Evolutionary conservation across 495 filamentous ascomycete species (phyloP), one percentile per base, ranked within the genome.

Genomic region (Daldinia loculata): DNA sequence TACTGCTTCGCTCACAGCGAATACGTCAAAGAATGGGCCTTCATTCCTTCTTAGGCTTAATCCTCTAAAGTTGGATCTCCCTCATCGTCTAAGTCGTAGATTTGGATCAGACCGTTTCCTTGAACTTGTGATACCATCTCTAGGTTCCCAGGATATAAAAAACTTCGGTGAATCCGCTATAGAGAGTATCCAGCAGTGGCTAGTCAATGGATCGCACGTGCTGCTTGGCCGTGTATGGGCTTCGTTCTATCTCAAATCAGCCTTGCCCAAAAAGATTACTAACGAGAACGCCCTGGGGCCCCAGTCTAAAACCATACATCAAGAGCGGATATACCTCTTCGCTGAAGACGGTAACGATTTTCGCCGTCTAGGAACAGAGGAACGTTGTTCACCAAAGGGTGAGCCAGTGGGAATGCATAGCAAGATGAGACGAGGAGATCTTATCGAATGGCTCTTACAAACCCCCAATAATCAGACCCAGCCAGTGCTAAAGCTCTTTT

Each of bases 51-150:
- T 85, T 19, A 75, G 68, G 34, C 76, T 84, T 61, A 77, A 75
- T 19, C 81, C 83, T 1, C 53, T 85, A 6, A 72, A 63, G 39
- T 62, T 84, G 48, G 80, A 83, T 50, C 73, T 82, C 38, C 70
- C 78, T 3, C 81, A 81, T 62, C 78, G 83, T 12, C 73, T 85
- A 12, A 76, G 74, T n/a, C 74, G 83, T 51, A 79, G 78, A n/a
- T 84, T 85, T 60, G 83, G 82, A 5, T 70, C 80, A 4, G 83
- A 85, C 51, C 77, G 82, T 8, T 84, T 84, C 38, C 69, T 85
- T 38, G 82, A 85, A 26, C 66, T 85, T 5, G 66, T 80, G 6
- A 66, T 84, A 26, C 80, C 83, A 8, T 78, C 79, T 1, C 74
- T 71, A 12, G 66, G 72, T 1, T 67, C 75, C 2, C 26, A 56